Base-by-base conservation (phyloP, 306 rosid genomes). In the Cicer arietinum region DNA sequence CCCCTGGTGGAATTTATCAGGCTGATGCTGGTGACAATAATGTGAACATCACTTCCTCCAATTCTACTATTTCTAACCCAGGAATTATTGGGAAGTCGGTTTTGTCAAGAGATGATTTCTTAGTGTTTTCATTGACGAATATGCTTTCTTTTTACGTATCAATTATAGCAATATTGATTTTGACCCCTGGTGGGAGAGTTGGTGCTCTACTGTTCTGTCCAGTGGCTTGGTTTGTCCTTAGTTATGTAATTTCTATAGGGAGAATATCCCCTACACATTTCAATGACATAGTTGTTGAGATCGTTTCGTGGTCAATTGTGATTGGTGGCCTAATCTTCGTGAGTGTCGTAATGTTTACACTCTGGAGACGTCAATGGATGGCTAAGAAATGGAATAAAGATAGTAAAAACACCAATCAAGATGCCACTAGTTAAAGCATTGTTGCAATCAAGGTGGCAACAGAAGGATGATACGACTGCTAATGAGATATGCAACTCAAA, bases 161-260 rank as follows among this genome's bases (percentile, higher is more conserved):
- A 53, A 53, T 3, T 16, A 7, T 52, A 7, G 30, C 58, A 17
- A 52, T 52, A 16, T 17, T 16, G 2, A 16, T 52, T 16, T 4
- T 52, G 25, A 52, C 5, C 10, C 59, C 59, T 3, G 0, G 6
- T 2, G 59, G 11, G 3, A 1, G 5, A 7, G 0, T 53, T 16
- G 11, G 30, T 0, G 0, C 3, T 7, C 2, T 53, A 8, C 6
- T 53, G 30, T 4, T 8, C 3, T 0, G 0, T 53, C 59, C 30
- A 53, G 25, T 53, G 59, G 0, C 0, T 7, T 2, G 5, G 6
- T 8, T 53, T 53, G 0, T 0, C 2, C 0, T 6, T 8, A 7
- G 30, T 4, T 53, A 53, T 17, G 0, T 17, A 3, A 5, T 17
- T 17, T 17, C 59, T 53, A 0, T 53, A 2, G 0, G 2, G 30